Base-by-base conservation (phyloP, 2,329 filamentous ascomycete genomes). In the Bipolaris oryzae region DNA sequence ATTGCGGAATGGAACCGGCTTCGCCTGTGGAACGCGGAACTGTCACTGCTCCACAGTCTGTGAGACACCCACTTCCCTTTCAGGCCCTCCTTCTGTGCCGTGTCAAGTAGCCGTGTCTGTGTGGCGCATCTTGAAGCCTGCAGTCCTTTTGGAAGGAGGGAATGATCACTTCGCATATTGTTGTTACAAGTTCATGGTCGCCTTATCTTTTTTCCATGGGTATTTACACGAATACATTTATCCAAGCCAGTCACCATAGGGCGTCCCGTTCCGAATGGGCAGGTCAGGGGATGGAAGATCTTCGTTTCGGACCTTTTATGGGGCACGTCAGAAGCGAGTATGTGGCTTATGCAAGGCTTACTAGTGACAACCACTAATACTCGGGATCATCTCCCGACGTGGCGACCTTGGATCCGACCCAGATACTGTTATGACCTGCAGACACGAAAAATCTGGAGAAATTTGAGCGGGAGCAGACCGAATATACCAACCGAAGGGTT, bases 301-400 rank as follows among this genome's bases (percentile, higher is more conserved):
- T 3, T 15, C 23, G 4, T 18, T 23, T 48, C 53, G 49, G 49
- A 35, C 53, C 37, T 56, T 56, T 56, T 53, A 28, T 51, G 53
- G 53, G 44, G 16, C 42, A 46, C 38, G 28, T 25, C 28, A 21
- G 43, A 53, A 47, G 53, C 48, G 49, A 53, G 37, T 15, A 28
- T 52, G 41, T 18, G 28, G 38, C 53, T 53, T 39, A 52, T 43
- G 49, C 49, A 15, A 53, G 53, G 42, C 50, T 47, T 50, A 35
- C 41, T 43, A 37, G 53, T 28, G 49, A 42, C 21, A 23, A 18
- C 42, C 48, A 33, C 28, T 56, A 52, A 21, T 42, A 47, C 35
- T 28, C 48, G 53, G 11, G 25, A 31, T 42, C 53, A 44, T 21
- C 43, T 53, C 16, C 53, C 53, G 49, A 35, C 42, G 23, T 31